phyloP scores from a whole-genome alignment of 768 basidiomycete species.

The Kondoa subrosea region DNA sequence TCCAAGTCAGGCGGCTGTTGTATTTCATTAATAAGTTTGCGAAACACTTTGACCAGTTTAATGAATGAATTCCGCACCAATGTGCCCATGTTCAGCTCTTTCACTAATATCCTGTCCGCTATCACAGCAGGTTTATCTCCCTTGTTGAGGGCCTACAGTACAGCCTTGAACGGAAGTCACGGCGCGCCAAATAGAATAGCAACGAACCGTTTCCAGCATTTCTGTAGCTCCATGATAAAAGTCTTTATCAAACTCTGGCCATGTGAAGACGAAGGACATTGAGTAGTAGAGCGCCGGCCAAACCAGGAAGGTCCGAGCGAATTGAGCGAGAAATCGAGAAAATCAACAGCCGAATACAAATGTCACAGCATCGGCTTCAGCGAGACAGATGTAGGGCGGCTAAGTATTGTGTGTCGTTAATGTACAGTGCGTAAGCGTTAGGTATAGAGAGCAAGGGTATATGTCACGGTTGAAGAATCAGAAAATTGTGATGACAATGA shows the following conservation, averaged over 20 bases:
- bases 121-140: slow-evolving; percentile 95
- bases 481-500: too few species aligned
- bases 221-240: slow-evolving; percentile 91
- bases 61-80: too few species aligned
- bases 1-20: slow-evolving; percentile 84
- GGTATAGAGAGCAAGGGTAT: too few species aligned
- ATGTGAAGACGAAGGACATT: slow-evolving; percentile 54
- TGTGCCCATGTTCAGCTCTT: slow-evolving; percentile 97
- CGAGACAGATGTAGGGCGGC: too few species aligned
- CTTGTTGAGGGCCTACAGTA: slow-evolving; percentile 60
- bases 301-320: too few species aligned
- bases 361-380: too few species aligned
- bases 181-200: not conserved
- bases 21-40: slow-evolving; percentile 21
- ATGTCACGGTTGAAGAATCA: too few species aligned
- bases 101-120: slow-evolving; percentile 90
- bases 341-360: too few species aligned
- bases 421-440: too few species aligned
- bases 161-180: slow-evolving; percentile 2
- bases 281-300: not conserved
- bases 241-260: slow-evolving; percentile 90
- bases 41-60: not conserved
- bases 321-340: too few species aligned
- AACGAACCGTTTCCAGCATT: slow-evolving; percentile 55
- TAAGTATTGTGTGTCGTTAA: too few species aligned